These are phyloP conservation scores for Articulospora tetracladia DNA, from an alignment of 495 filamentous ascomycete species.

Conservation along the genomic window DNA sequence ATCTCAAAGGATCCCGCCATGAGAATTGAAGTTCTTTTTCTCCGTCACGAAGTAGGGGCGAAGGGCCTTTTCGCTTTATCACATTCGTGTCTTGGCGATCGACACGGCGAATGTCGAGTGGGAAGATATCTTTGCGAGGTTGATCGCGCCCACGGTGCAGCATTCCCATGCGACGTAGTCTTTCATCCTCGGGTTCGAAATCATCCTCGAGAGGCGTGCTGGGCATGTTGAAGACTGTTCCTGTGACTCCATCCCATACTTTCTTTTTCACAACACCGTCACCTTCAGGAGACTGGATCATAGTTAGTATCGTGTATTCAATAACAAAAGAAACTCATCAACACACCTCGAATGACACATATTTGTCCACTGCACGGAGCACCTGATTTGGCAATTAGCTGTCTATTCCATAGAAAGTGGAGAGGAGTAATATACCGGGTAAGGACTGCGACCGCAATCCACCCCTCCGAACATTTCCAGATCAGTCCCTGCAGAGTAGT, in stretches of 20 bases:
- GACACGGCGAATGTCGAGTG: slow-evolving; percentile 19
- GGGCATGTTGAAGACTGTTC: slow-evolving; percentile 26
- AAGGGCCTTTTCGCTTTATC: neutral
- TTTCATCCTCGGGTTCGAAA: neutral
- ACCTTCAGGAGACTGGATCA: neutral
- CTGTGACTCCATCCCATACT: slow-evolving; percentile 21
- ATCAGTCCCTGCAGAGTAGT: neutral
- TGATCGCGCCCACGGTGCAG: slow-evolving; percentile 6
- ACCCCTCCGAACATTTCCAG: slow-evolving; percentile 18
- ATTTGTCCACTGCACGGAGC: slow-evolving; percentile 8
- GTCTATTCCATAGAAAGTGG: neutral
- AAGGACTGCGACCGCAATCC: slow-evolving; percentile 23
- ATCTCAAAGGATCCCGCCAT: slow-evolving; percentile 1
- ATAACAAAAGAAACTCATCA: neutral
- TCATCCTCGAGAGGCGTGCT: slow-evolving; percentile 4
- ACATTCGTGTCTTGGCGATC: neutral
- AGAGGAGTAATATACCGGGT: slow-evolving; percentile 11
- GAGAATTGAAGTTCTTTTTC: neutral
- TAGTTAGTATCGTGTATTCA: neutral
- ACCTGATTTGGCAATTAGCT: slow-evolving; percentile 4
- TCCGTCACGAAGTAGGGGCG: neutral
- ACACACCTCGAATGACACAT: neutral
- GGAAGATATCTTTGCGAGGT: slow-evolving; percentile 1
- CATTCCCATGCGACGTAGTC: neutral
- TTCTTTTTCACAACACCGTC: slow-evolving; percentile 16